phyloP scores from a whole-genome alignment of 2,329 filamentous ascomycete genomes.

The Botrytis byssoidea region DNA sequence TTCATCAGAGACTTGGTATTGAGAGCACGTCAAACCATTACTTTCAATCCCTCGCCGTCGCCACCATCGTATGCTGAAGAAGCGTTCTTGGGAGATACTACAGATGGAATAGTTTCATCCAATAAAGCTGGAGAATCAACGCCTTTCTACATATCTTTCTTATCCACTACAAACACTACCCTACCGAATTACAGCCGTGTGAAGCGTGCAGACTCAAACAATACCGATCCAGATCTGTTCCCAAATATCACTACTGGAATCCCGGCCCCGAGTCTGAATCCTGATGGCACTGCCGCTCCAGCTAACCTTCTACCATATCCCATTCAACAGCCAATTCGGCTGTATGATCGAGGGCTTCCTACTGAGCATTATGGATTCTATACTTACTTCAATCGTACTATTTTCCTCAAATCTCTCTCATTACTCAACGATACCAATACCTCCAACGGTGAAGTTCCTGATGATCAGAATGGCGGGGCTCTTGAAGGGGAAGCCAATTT shows the following conservation, averaged over 20 bases:
- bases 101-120: conserved; percentile 65
- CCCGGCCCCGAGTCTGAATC: conserved; percentile 59
- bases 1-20: conserved; percentile 37
- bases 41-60: conserved; percentile 46
- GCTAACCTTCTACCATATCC: conserved; percentile 71
- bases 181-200: conserved; percentile 32
- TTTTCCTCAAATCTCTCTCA: conserved; percentile 68
- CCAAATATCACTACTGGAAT: conserved; percentile 53
- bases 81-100: conserved; percentile 80
- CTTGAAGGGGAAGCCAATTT: conserved; percentile 52
- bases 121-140: conserved; percentile 81
- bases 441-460: conserved; percentile 43
- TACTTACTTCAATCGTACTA: conserved; percentile 82
- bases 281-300: conserved; percentile 70
- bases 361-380: conserved; percentile 95
- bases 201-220: conserved; percentile 25
- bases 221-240: conserved; percentile 27
- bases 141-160: conserved; percentile 81
- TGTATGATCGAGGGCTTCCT: conserved; percentile 77
- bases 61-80: conserved; percentile 59
- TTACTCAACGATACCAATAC: conserved; percentile 46
- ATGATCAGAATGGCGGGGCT: conserved; percentile 56
- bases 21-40: conserved; percentile 39
- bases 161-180: conserved; percentile 47
- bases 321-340: conserved; percentile 72